phyloP scores from a whole-genome alignment of 2,329 filamentous ascomycete genomes.

The Paecilomyces dactylethromorphus region DNA sequence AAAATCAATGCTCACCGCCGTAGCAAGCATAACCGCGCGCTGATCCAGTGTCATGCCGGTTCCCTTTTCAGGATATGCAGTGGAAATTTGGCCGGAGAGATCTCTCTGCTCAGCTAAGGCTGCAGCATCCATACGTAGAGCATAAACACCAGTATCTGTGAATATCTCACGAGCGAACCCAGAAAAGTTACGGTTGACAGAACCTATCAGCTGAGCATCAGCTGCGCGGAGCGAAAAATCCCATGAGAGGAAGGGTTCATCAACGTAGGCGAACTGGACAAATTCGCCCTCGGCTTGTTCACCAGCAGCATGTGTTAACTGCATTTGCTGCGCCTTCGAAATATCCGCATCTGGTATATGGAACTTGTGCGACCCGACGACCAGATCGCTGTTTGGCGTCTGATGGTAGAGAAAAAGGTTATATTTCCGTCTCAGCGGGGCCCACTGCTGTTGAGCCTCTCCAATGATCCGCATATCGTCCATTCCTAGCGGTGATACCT shows the following conservation, averaged over 20 bases:
- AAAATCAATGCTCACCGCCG: slow-evolving; percentile 59
- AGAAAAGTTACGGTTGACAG: slow-evolving; percentile 57
- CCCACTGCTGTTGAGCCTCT: slow-evolving; percentile 59
- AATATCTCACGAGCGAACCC: slow-evolving; percentile 60
- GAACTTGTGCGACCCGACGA: slow-evolving; percentile 32
- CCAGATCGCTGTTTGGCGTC: slow-evolving; percentile 28
- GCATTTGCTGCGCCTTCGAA: slow-evolving; percentile 43
- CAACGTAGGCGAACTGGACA: slow-evolving; percentile 55
- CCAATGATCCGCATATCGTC: slow-evolving; percentile 57
- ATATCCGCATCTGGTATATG: slow-evolving; percentile 41
- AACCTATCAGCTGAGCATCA: slow-evolving; percentile 48
- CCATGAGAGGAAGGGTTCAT: slow-evolving; percentile 60
- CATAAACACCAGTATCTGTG: slow-evolving; percentile 61
- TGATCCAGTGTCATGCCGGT: slow-evolving; percentile 59
- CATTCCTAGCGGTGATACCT: slow-evolving; percentile 48
- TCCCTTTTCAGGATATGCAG: slow-evolving; percentile 13
- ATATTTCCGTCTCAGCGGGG: slow-evolving; percentile 56
- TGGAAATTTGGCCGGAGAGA: slow-evolving; percentile 25
- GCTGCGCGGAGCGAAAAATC: slow-evolving; percentile 54
- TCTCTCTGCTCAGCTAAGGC: slow-evolving; percentile 31
- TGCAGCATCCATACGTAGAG: slow-evolving; percentile 58
- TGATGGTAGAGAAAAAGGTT: slow-evolving; percentile 56
- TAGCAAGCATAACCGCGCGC: slow-evolving; percentile 60
- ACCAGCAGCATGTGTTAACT: slow-evolving; percentile 24
- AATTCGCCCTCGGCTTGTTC: slow-evolving; percentile 38